These are phyloP conservation scores for Kodamaea arcana DNA, from an alignment of 1,139 yeast species.

Conservation along the genomic window DNA sequence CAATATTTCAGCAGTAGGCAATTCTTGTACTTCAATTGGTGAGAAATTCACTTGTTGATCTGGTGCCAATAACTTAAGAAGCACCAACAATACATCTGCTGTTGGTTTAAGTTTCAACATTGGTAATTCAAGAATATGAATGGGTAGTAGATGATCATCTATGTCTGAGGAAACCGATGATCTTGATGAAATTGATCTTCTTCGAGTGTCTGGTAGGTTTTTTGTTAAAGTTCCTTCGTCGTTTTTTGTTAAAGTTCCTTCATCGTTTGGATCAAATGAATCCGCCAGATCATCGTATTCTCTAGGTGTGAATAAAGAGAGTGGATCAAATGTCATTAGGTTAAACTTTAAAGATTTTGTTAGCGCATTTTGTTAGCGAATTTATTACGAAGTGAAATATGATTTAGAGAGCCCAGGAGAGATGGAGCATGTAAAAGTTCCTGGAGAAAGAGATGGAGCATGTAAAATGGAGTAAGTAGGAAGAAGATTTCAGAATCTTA, in stretches of 20 bases:
- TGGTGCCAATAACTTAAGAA: constrained; percentile 51
- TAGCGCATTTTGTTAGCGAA: too few species aligned
- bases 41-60: constrained; percentile 55
- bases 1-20: constrained; percentile 15
- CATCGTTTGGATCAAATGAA: background rate
- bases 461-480: too few species aligned
- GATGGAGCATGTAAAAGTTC: too few species aligned
- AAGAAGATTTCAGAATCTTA: too few species aligned
- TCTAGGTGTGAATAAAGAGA: constrained; percentile 35
- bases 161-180: constrained; percentile 7
- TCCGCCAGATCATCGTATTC: constrained; percentile 6
- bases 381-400: too few species aligned
- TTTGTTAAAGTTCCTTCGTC: background rate
- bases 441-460: too few species aligned
- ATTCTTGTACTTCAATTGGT: constrained; percentile 9
- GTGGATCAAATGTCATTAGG: constrained; percentile 45
- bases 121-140: constrained; percentile 71
- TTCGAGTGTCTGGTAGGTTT: background rate
- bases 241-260: background rate
- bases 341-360: too few species aligned
- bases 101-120: constrained; percentile 46
- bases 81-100: constrained; percentile 35
- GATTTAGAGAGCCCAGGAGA: too few species aligned
- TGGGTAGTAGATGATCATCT: constrained; percentile 27
- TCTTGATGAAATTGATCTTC: background rate